A percentile compares a stretch with the other conserved stretches of the same genome.
These are phyloP conservation scores for Rhynchosporium agropyri DNA, from an alignment of 2,329 filamentous ascomycete genomes.

Conservation along the genomic window DNA sequence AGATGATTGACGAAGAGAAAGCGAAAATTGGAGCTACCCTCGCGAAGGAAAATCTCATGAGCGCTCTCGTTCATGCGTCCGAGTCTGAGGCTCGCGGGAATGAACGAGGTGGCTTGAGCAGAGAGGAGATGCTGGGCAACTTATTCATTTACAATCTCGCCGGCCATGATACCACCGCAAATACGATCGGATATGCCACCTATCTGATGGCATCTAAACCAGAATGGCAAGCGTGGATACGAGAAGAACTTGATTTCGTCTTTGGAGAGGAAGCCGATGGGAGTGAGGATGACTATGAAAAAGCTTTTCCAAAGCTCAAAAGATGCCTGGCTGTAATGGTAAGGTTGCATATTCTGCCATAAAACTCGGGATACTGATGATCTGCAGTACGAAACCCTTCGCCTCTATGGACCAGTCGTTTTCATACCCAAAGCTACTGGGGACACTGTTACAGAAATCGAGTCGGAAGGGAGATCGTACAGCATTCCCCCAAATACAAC, in stretches of 20 bases:
- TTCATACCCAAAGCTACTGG: conserved; percentile 54
- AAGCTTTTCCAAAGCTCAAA: conserved; percentile 47
- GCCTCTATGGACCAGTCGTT: conserved; percentile 55
- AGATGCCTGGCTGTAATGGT: conserved; percentile 28
- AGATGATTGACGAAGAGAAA: conserved; percentile 30
- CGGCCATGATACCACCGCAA: conserved; percentile 42
- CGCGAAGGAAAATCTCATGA: conserved; percentile 41
- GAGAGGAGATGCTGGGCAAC: conserved; percentile 42
- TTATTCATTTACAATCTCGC: conserved; percentile 42
- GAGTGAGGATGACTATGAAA: conserved; percentile 43
- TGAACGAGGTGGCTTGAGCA: conserved; percentile 40
- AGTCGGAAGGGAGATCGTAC: conserved; percentile 12
- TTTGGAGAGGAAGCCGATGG: conserved; percentile 33
- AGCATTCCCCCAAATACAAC: conserved; percentile 37
- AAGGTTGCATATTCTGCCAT: too few relatives aligned
- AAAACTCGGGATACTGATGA: not conserved
- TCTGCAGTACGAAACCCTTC: conserved; percentile 50
- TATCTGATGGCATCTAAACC: conserved; percentile 34
- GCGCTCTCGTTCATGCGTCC: conserved; percentile 39
- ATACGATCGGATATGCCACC: conserved; percentile 37
- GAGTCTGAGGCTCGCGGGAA: conserved; percentile 30
- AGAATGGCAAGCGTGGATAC: conserved; percentile 31
- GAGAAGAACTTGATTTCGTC: conserved; percentile 32
- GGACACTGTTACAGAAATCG: conserved; percentile 26
- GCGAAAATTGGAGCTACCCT: conserved; percentile 30